phyloP scores from a whole-genome alignment of 192 early-diverging fungal genomes.

The Podila clonocystis region DNA sequence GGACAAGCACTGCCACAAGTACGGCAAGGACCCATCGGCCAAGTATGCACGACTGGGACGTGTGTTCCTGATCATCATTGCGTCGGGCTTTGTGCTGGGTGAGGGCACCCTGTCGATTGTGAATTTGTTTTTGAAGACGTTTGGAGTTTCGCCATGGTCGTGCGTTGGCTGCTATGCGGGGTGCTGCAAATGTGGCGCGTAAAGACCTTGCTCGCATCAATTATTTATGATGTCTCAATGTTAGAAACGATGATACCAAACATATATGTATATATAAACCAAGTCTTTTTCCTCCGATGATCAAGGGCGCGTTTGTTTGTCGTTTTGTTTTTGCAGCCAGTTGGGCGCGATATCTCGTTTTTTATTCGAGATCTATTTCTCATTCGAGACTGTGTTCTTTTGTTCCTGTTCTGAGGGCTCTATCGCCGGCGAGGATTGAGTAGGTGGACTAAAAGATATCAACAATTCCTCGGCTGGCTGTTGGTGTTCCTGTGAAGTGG shows the following conservation, averaged over 20 bases:
- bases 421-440: not conserved
- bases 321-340: too few species aligned
- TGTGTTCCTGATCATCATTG: slow-evolving; percentile 78
- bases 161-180: slow-evolving; percentile 40
- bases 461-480: not conserved
- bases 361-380: too few species aligned
- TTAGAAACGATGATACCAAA: too few species aligned
- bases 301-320: too few species aligned
- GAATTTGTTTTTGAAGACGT: slow-evolving; percentile 59
- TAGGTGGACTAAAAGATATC: not conserved
- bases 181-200: slow-evolving; percentile 25
- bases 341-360: too few species aligned
- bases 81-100: slow-evolving; percentile 79
- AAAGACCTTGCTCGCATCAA: not conserved
- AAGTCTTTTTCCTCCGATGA: too few species aligned
- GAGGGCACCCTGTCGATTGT: slow-evolving; percentile 79
- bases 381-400: too few species aligned
- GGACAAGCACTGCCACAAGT: slow-evolving; percentile 54
- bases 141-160: slow-evolving; percentile 41
- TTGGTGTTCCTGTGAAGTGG: not conserved
- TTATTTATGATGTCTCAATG: not conserved
- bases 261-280: too few species aligned
- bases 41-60: slow-evolving; percentile 52
- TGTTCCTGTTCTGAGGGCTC: too few species aligned
- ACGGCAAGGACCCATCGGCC: slow-evolving; percentile 12